Conservation (phyloP, 371 early-diverging fungal species). For the Circinella umbellata region DNA sequence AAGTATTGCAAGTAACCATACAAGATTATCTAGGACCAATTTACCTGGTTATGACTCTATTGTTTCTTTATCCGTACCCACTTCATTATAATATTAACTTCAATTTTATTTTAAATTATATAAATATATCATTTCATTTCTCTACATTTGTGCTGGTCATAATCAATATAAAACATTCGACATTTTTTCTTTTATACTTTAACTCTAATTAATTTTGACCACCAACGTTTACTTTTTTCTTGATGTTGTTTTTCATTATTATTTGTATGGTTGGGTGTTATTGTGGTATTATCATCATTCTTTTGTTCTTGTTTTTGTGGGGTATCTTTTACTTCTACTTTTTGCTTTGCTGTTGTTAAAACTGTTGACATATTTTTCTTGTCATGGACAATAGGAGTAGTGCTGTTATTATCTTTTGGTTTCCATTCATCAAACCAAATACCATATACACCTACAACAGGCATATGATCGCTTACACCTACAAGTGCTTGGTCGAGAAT, state of each 20-base stretch:
- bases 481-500: constrained; percentile 35
- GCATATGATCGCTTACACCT: constrained; percentile 60
- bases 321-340: not conserved
- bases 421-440: constrained; percentile 53
- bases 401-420: not conserved
- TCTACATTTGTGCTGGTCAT: not conserved
- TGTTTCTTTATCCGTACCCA: not conserved
- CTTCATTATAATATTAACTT: not conserved
- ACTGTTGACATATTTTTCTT: not conserved
- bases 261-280: not conserved
- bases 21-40: constrained; percentile 7
- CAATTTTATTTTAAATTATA: no score
- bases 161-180: not conserved
- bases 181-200: no score
- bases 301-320: not conserved
- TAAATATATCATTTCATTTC: no score
- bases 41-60: constrained; percentile 18
- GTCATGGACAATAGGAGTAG: not conserved
- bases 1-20: constrained; percentile 12
- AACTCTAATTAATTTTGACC: not conserved
- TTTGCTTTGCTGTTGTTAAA: no score
- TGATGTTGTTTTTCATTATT: not conserved
- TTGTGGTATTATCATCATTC: not conserved
- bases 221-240: not conserved
- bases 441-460: constrained; percentile 63